These are phyloP conservation scores for Coemansia erecta DNA, from an alignment of 192 early-diverging fungal genomes.

Conservation along the genomic window DNA sequence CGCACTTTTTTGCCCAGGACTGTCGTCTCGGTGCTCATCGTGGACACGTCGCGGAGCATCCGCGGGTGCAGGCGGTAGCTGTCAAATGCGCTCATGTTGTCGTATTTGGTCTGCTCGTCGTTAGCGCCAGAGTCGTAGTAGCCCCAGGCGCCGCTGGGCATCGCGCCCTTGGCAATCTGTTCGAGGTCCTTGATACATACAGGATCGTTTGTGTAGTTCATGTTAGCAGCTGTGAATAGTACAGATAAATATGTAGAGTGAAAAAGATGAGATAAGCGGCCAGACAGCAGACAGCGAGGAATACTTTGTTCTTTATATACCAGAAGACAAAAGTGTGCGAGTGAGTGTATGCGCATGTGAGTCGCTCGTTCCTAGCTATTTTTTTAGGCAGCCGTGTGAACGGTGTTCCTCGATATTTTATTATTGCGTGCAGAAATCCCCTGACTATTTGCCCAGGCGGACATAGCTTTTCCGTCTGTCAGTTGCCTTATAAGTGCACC, in stretches of 20 bases:
- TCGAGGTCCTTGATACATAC: constrained; percentile 55
- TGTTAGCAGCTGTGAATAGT: constrained; percentile 5
- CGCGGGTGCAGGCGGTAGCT: constrained; percentile 60
- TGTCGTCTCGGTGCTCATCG: constrained; percentile 61
- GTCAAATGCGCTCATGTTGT: constrained; percentile 48
- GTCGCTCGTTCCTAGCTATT: too few relatives aligned
- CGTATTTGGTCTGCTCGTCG: constrained; percentile 53
- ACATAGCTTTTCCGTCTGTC: too few relatives aligned
- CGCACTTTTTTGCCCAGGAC: constrained; percentile 58
- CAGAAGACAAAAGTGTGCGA: neutral
- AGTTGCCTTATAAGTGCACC: too few relatives aligned
- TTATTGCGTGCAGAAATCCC: too few relatives aligned
- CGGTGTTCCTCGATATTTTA: too few relatives aligned
- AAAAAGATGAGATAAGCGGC: neutral
- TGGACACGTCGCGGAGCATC: constrained; percentile 70
- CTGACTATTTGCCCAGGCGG: too few relatives aligned
- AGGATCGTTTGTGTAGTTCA: constrained; percentile 23
- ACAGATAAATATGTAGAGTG: neutral
- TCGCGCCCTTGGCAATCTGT: constrained; percentile 25
- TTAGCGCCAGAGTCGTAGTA: constrained; percentile 60
- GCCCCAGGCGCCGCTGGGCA: constrained; percentile 49
- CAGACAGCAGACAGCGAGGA: neutral
- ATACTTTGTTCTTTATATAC: neutral
- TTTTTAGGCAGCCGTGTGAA: too few relatives aligned
- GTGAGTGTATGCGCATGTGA: too few relatives aligned